Conservation (phyloP, 768 basidiomycete species). For the Russula vinacea region DNA sequence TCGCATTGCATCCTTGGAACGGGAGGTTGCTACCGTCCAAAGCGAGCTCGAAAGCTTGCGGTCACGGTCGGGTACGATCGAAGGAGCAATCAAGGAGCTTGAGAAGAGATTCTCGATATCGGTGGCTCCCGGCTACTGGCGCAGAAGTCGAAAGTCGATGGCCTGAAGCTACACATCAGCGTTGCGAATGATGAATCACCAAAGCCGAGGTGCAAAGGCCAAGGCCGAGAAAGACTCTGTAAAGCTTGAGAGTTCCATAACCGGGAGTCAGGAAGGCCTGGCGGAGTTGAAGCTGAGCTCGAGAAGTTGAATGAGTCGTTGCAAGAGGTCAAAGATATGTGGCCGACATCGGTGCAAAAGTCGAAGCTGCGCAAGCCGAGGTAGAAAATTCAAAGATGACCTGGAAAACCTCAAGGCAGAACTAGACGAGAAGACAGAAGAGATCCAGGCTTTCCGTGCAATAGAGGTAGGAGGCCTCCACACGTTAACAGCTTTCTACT, state of each 20-base stretch:
- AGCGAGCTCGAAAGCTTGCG: conserved; percentile 66
- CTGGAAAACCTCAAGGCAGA: conserved; percentile 71
- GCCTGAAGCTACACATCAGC: conserved; percentile 78
- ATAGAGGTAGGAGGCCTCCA: conserved; percentile 64
- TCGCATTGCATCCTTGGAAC: conserved; percentile 73
- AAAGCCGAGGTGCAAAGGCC: conserved; percentile 88
- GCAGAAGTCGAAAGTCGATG: conserved; percentile 90
- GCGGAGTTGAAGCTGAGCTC: conserved; percentile 67
- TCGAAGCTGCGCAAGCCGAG: conserved; percentile 72
- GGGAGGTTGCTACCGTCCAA: conserved; percentile 55
- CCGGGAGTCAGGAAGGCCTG: conserved; percentile 50
- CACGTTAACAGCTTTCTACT: too few relatives aligned
- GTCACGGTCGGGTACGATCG: conserved; percentile 62
- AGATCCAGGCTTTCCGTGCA: conserved; percentile 77
- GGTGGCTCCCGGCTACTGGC: conserved; percentile 85
- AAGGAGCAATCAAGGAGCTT: conserved; percentile 76
- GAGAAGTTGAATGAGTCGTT: conserved; percentile 59
- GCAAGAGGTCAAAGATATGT: conserved; percentile 57
- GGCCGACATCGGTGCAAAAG: conserved; percentile 56
- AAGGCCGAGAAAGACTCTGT: conserved; percentile 83
- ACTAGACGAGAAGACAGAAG: conserved; percentile 69
- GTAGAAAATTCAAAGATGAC: conserved; percentile 78
- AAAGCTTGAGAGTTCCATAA: conserved; percentile 60
- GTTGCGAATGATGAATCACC: conserved; percentile 88
- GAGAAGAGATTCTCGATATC: conserved; percentile 90